These are phyloP conservation scores for Gilbertella persicaria DNA, from an alignment of 371 early-diverging fungal genomes.

Conservation along the genomic window DNA sequence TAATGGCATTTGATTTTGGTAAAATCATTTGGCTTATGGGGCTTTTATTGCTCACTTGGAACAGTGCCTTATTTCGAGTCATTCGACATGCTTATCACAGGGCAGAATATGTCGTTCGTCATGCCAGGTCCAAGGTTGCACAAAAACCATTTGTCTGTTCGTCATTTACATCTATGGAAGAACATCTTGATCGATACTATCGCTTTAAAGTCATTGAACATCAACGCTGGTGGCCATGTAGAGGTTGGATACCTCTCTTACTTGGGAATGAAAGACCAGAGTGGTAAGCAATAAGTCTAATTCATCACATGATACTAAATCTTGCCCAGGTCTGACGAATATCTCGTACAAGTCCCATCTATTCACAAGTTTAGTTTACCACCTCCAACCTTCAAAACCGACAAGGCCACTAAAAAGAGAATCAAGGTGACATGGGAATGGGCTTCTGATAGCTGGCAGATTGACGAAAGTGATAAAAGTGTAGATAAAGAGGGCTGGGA, in stretches of 20 bases:
- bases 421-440: constrained; percentile 22
- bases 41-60: constrained; percentile 3
- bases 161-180: neutral
- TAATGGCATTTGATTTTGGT: neutral
- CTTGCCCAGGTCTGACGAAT: constrained; percentile 26
- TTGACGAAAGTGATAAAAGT: constrained; percentile 14
- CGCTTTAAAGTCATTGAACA: constrained; percentile 22
- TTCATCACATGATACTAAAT: neutral
- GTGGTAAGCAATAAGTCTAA: constrained; percentile 13
- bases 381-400: constrained; percentile 8
- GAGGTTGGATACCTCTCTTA: constrained; percentile 10
- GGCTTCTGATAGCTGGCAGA: constrained; percentile 22
- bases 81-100: constrained; percentile 16
- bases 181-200: constrained; percentile 11
- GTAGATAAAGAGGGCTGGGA: constrained; percentile 27
- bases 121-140: neutral
- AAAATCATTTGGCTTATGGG: constrained; percentile 20
- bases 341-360: constrained; percentile 19
- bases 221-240: constrained; percentile 26
- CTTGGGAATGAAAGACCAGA: constrained; percentile 21
- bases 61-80: constrained; percentile 13
- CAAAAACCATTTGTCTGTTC: too few relatives aligned
- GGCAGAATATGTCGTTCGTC: constrained; percentile 1
- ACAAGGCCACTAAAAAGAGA: neutral
- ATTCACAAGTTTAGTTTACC: constrained; percentile 20